Conservation (phyloP, 352 stramenopile species). For the Pythium rishiriense region DNA sequence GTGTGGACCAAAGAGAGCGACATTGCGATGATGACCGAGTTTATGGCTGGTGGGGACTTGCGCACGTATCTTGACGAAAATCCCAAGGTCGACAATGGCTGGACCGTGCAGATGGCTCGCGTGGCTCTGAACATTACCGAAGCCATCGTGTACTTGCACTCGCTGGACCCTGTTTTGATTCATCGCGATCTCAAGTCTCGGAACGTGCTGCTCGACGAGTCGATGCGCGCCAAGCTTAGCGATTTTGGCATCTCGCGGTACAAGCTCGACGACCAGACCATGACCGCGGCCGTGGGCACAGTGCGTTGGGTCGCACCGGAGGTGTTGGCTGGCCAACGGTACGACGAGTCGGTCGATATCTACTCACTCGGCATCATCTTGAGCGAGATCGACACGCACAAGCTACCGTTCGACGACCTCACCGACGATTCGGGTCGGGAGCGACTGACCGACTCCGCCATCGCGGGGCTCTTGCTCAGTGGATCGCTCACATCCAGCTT, state of each 20-base stretch:
- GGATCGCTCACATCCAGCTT: constrained; percentile 26
- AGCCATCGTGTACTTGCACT: constrained; percentile 29
- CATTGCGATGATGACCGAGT: constrained; percentile 31
- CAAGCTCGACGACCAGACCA: constrained; percentile 26
- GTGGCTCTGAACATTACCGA: constrained; percentile 26
- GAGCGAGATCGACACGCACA: constrained; percentile 24
- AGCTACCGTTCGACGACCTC: constrained; percentile 20
- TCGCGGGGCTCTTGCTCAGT: constrained; percentile 24
- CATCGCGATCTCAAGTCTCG: constrained; percentile 41
- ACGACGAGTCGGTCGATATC: constrained; percentile 24
- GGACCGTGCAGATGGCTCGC: constrained; percentile 9
- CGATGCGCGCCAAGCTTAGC: constrained; percentile 36
- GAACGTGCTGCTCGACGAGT: constrained; percentile 35
- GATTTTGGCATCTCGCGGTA: constrained; percentile 39
- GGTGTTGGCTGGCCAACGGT: constrained; percentile 14
- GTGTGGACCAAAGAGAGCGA: constrained; percentile 35
- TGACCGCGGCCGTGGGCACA: constrained; percentile 23
- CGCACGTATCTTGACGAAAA: constrained; percentile 16
- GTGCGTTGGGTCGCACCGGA: constrained; percentile 24
- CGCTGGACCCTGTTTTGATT: constrained; percentile 21
- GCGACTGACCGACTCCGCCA: constrained; percentile 23
- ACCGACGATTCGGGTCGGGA: background rate
- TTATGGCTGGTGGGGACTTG: constrained; percentile 31
- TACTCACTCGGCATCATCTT: constrained; percentile 25
- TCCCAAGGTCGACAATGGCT: constrained; percentile 7